A percentile compares a stretch with the other conserved stretches of the same genome.
These are phyloP conservation scores for Tillandsia leiboldiana DNA, from an alignment of 176 grass and related monocot species.

Conservation along the genomic window DNA sequence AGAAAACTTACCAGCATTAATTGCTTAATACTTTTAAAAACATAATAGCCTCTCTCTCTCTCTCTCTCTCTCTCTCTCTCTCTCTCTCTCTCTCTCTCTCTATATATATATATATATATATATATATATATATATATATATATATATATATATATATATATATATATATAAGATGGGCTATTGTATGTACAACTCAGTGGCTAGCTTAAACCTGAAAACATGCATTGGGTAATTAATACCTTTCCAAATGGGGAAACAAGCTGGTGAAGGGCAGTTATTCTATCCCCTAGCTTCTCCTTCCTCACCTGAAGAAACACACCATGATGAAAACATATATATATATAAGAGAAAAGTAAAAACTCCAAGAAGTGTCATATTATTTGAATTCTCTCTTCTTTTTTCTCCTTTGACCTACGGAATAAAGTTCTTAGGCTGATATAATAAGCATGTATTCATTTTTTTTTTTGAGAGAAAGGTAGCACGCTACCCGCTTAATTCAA, in stretches of 20 bases:
- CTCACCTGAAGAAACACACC: slow-evolving; percentile 62
- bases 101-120: too few relatives aligned
- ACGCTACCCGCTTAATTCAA: too few relatives aligned
- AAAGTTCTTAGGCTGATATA: slow-evolving; percentile 38
- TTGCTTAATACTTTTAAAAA: too few relatives aligned
- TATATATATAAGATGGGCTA: neutral
- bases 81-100: too few relatives aligned
- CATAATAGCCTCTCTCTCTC: too few relatives aligned
- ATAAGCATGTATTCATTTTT: slow-evolving; percentile 22
- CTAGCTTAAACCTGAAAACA: neutral
- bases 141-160: too few relatives aligned
- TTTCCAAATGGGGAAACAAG: slow-evolving; percentile 96
- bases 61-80: too few relatives aligned
- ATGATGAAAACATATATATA: too few relatives aligned
- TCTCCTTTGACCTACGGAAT: slow-evolving; percentile 34
- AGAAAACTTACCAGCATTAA: too few relatives aligned
- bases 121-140: too few relatives aligned
- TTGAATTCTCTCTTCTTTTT: slow-evolving; percentile 26
- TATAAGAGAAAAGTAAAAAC: slow-evolving; percentile 22
- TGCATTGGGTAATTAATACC: slow-evolving; percentile 32
- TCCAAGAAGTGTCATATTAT: slow-evolving; percentile 34
- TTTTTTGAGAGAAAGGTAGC: too few relatives aligned
- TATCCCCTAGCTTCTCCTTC: slow-evolving; percentile 98
- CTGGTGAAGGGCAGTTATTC: slow-evolving; percentile 96
- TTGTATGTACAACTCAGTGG: neutral